Conservation (phyloP, 2,329 filamentous ascomycete species). For the Penicillium sp. region DNA sequence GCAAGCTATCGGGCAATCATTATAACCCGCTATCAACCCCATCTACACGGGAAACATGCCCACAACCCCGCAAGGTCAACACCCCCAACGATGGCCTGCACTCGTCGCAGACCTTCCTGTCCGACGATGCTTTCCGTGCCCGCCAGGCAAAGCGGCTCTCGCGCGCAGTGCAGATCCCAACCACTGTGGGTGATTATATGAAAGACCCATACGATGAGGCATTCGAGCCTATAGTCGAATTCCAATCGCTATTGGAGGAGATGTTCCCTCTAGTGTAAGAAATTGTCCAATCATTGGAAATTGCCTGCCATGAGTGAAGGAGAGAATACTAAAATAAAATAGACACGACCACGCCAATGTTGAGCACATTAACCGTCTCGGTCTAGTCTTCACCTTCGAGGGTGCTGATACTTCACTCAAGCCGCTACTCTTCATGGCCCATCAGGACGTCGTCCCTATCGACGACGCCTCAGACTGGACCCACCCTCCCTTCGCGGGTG, state of each 20-base stretch:
- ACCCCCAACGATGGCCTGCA: constrained; percentile 25
- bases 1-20: neutral
- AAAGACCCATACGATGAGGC: constrained; percentile 47
- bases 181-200: constrained; percentile 30
- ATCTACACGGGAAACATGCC: constrained; percentile 21
- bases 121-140: constrained; percentile 22
- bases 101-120: constrained; percentile 23
- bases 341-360: constrained; percentile 36
- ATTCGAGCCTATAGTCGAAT: constrained; percentile 51
- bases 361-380: constrained; percentile 55
- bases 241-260: constrained; percentile 44
- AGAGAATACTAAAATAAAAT: constrained; percentile 14
- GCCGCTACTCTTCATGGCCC: constrained; percentile 47
- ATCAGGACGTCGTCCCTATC: constrained; percentile 52
- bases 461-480: constrained; percentile 45
- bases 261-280: constrained; percentile 46
- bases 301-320: neutral
- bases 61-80: constrained; percentile 23
- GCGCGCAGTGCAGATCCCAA: constrained; percentile 50
- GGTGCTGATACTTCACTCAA: constrained; percentile 48
- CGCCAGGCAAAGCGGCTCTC: constrained; percentile 46
- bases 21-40: constrained; percentile 1
- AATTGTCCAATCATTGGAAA: neutral
- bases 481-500: constrained; percentile 46
- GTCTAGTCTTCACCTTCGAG: constrained; percentile 52